These are phyloP conservation scores for Cladophialophora bantiana DNA, from an alignment of 2,329 filamentous ascomycete genomes.

Conservation along the genomic window DNA sequence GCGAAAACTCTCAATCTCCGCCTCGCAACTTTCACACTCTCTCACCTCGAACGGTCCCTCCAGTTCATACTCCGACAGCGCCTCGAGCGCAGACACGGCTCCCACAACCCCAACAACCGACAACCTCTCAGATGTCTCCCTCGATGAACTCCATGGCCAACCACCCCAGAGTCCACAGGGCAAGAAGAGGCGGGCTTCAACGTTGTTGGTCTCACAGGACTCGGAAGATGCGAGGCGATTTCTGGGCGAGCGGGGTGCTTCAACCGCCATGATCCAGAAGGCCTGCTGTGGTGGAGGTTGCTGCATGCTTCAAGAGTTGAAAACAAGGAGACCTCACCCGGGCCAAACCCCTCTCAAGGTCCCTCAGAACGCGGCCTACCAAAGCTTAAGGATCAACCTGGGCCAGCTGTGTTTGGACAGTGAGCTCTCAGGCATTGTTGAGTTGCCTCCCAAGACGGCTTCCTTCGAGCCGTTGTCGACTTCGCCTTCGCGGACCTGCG, in stretches of 20 bases:
- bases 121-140: conserved; percentile 44
- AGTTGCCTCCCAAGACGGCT: conserved; percentile 77
- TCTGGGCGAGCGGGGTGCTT: conserved; percentile 59
- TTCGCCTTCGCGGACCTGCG: conserved; percentile 22
- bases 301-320: conserved; percentile 65
- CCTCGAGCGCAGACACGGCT: conserved; percentile 47
- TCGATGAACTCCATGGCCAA: conserved; percentile 37
- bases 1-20: conserved; percentile 48
- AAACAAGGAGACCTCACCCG: conserved; percentile 54
- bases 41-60: conserved; percentile 45
- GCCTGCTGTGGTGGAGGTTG: conserved; percentile 71
- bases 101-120: conserved; percentile 53
- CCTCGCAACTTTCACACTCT: conserved; percentile 44
- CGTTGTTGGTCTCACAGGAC: conserved; percentile 62
- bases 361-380: conserved; percentile 86
- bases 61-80: conserved; percentile 43
- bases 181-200: conserved; percentile 54
- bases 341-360: conserved; percentile 57
- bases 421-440: conserved; percentile 72
- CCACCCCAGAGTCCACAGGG: conserved; percentile 36
- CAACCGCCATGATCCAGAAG: conserved; percentile 66
- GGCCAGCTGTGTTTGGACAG: conserved; percentile 74
- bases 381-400: conserved; percentile 77
- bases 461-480: conserved; percentile 60
- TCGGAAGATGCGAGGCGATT: conserved; percentile 65